phyloP scores from a whole-genome alignment of 192 early-diverging fungal genomes.

The Rhizophagus sp. region DNA sequence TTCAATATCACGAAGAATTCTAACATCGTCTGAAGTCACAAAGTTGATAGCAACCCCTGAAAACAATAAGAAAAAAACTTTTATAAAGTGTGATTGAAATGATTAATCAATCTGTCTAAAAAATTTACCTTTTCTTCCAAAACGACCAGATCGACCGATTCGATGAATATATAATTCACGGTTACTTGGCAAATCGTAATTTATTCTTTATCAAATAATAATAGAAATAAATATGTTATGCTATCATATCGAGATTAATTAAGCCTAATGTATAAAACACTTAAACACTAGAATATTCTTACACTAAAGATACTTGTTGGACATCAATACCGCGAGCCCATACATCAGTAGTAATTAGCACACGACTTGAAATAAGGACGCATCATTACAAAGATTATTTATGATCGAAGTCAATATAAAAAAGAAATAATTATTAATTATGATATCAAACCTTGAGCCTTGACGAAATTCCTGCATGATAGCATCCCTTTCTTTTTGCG shows the following conservation, averaged over 20 bases:
- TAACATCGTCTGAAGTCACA: slow-evolving; percentile 93
- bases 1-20: slow-evolving; percentile 95
- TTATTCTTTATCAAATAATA: slow-evolving; percentile 45
- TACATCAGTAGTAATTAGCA: slow-evolving; percentile 97
- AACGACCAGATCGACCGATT: slow-evolving; percentile 96
- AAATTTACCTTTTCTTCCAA: slow-evolving; percentile 83
- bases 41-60: slow-evolving; percentile 95
- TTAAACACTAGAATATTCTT: slow-evolving; percentile 13
- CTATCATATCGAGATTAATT: background rate
- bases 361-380: slow-evolving; percentile 62
- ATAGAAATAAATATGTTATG: background rate
- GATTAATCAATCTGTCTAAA: background rate
- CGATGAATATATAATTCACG: slow-evolving; percentile 99
- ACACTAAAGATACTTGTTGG: slow-evolving; percentile 96
- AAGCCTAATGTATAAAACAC: background rate
- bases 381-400: background rate
- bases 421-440: slow-evolving; percentile 23
- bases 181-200: slow-evolving; percentile 95
- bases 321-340: slow-evolving; percentile 99
- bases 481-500: slow-evolving; percentile 94
- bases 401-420: background rate
- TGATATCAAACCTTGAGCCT: slow-evolving; percentile 62
- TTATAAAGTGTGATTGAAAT: background rate
- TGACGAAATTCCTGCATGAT: slow-evolving; percentile 98
- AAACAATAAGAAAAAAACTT: background rate